These are phyloP conservation scores for Suhomyces panamericanus DNA, from an alignment of 1,139 yeast species.

Conservation along the genomic window DNA sequence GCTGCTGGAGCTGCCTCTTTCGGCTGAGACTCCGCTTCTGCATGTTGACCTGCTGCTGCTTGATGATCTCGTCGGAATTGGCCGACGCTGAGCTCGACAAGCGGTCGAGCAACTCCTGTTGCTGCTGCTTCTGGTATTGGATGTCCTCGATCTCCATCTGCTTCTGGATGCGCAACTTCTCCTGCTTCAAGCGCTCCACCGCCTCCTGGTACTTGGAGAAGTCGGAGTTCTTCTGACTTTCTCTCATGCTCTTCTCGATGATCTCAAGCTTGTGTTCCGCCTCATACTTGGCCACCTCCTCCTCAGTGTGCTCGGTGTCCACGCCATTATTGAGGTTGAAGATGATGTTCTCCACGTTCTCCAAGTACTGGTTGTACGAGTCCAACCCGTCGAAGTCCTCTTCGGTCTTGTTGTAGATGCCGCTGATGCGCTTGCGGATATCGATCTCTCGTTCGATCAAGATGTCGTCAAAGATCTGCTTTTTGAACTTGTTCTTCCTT, in stretches of 20 bases:
- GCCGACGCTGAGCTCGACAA: conserved; percentile 55
- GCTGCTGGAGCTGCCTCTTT: conserved; percentile 64
- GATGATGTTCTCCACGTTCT: conserved; percentile 77
- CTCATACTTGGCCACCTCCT: conserved; percentile 68
- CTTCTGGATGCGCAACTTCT: conserved; percentile 61
- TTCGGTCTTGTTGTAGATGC: conserved; percentile 77
- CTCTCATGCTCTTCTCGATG: conserved; percentile 63
- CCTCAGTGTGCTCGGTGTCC: conserved; percentile 72
- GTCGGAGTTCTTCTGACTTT: conserved; percentile 65
- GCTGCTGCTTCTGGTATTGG: conserved; percentile 57
- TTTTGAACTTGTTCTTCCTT: conserved; percentile 85
- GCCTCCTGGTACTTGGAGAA: conserved; percentile 59
- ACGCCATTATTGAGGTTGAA: conserved; percentile 72
- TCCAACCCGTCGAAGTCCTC: conserved; percentile 64
- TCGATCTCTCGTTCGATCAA: conserved; percentile 90
- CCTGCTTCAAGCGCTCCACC: conserved; percentile 57
- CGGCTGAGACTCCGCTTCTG: conserved; percentile 66
- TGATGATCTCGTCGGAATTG: conserved; percentile 54
- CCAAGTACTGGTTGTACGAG: conserved; percentile 75
- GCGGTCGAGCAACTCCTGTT: conserved; percentile 67
- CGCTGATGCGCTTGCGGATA: conserved; percentile 73
- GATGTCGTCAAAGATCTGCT: conserved; percentile 89
- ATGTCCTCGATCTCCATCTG: conserved; percentile 70
- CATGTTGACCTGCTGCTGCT: conserved; percentile 42
- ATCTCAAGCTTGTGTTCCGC: conserved; percentile 74